phyloP scores from a whole-genome alignment of 805 yeast species.

The Torulaspora indica region DNA sequence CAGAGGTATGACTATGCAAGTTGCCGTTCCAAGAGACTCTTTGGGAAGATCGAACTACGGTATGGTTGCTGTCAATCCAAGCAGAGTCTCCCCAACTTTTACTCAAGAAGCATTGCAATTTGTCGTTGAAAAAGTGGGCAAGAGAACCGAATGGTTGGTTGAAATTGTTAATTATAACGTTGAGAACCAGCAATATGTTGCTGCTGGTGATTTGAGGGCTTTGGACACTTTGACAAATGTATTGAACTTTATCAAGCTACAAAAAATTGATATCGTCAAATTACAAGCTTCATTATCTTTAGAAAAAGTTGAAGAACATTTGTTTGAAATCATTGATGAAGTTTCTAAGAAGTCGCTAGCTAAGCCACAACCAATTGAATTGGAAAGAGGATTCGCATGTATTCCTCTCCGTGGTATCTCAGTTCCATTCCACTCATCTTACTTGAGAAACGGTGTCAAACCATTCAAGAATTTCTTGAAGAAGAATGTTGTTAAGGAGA shows the following conservation, averaged over 20 bases:
- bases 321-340: conserved; percentile 82
- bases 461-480: conserved; percentile 97
- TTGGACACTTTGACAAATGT: conserved; percentile 91
- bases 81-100: conserved; percentile 84
- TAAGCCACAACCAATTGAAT: conserved; percentile 93
- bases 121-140: conserved; percentile 83
- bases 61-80: conserved; percentile 98
- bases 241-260: conserved; percentile 84
- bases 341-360: conserved; percentile 74
- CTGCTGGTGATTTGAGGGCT: conserved; percentile 97
- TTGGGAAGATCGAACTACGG: conserved; percentile 96
- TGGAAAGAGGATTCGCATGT: conserved; percentile 97
- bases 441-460: conserved; percentile 95
- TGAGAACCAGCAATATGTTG: conserved; percentile 96
- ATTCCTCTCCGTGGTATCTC: conserved; percentile 97
- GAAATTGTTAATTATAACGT: conserved; percentile 98
- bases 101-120: conserved; percentile 89
- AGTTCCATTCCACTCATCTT: conserved; percentile 99
- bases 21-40: conserved; percentile 97
- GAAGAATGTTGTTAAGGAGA: conserved; percentile 91
- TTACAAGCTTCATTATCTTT: conserved; percentile 75
- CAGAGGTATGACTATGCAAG: conserved; percentile 99
- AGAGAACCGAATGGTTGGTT: conserved; percentile 84
- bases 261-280: conserved; percentile 89
- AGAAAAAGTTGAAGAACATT: conserved; percentile 84